Conservation (phyloP, 768 basidiomycete species). For the Phanerochaete sordida region DNA sequence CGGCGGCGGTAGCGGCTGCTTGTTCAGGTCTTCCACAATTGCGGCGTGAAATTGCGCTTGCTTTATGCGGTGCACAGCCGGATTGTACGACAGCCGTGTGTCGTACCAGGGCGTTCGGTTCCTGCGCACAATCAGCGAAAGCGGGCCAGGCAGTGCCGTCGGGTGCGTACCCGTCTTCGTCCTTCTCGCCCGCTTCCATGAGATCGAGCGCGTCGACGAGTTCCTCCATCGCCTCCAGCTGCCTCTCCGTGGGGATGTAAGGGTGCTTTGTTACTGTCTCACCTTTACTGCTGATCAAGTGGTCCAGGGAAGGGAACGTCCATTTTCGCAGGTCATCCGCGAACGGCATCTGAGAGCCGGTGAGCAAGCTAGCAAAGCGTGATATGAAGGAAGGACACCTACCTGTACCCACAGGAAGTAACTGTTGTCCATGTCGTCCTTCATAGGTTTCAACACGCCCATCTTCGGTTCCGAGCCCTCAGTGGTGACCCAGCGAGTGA, state of each 20-base stretch:
- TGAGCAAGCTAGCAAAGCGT: neutral
- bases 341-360: slow-evolving; percentile 73
- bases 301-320: slow-evolving; percentile 77
- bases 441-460: slow-evolving; percentile 67
- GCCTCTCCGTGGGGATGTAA: slow-evolving; percentile 75
- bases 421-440: slow-evolving; percentile 42
- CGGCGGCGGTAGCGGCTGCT: slow-evolving; percentile 77
- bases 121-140: slow-evolving; percentile 37
- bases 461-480: slow-evolving; percentile 81
- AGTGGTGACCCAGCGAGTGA: slow-evolving; percentile 77
- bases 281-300: slow-evolving; percentile 72
- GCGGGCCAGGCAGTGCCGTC: neutral
- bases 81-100: slow-evolving; percentile 76
- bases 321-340: slow-evolving; percentile 91
- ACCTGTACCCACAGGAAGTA: slow-evolving; percentile 85
- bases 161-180: slow-evolving; percentile 64
- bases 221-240: slow-evolving; percentile 77
- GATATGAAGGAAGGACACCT: slow-evolving; percentile 13
- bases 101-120: slow-evolving; percentile 73
- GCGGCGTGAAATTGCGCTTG: slow-evolving; percentile 92
- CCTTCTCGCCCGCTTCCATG: slow-evolving; percentile 67
- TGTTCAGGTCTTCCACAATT: slow-evolving; percentile 66
- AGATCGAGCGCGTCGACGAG: slow-evolving; percentile 91
- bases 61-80: slow-evolving; percentile 85
- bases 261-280: slow-evolving; percentile 72